phyloP scores from a whole-genome alignment of 805 yeast species.

The Kodamaea kakaduensis region DNA sequence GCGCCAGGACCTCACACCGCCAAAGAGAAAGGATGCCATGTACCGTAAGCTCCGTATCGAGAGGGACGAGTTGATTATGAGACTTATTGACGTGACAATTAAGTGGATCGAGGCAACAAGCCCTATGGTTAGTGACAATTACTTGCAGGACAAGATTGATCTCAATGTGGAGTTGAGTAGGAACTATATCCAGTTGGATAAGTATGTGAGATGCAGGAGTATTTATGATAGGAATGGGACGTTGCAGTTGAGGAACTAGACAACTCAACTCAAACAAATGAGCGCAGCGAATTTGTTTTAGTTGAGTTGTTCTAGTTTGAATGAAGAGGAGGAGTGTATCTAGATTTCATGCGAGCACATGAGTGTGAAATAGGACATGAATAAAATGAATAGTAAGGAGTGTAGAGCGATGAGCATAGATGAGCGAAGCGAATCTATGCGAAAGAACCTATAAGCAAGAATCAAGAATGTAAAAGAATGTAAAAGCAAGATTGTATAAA shows the following conservation, averaged over 20 bases:
- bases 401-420: too few relatives aligned
- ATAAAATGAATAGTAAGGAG: too few relatives aligned
- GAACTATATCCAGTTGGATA: slow-evolving; percentile 71
- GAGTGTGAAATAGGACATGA: too few relatives aligned
- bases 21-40: slow-evolving; percentile 37
- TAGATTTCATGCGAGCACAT: too few relatives aligned
- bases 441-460: too few relatives aligned
- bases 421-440: too few relatives aligned
- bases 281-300: too few relatives aligned
- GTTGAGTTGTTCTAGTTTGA: too few relatives aligned
- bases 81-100: slow-evolving; percentile 59
- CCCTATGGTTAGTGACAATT: slow-evolving; percentile 44
- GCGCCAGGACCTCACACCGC: slow-evolving; percentile 45
- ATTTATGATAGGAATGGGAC: slow-evolving; percentile 74
- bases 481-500: too few relatives aligned
- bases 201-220: slow-evolving; percentile 75
- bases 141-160: slow-evolving; percentile 51
- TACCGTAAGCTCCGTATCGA: slow-evolving; percentile 44
- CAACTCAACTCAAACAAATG: too few relatives aligned
- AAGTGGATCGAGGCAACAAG: slow-evolving; percentile 72
- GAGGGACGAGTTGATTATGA: slow-evolving; percentile 50
- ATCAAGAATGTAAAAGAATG: too few relatives aligned
- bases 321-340: too few relatives aligned
- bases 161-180: slow-evolving; percentile 51
- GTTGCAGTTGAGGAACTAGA: slow-evolving; percentile 20